Conservation (phyloP, 2,329 filamentous ascomycete genomes). For the Phaeosphaeriaceae sp. region DNA sequence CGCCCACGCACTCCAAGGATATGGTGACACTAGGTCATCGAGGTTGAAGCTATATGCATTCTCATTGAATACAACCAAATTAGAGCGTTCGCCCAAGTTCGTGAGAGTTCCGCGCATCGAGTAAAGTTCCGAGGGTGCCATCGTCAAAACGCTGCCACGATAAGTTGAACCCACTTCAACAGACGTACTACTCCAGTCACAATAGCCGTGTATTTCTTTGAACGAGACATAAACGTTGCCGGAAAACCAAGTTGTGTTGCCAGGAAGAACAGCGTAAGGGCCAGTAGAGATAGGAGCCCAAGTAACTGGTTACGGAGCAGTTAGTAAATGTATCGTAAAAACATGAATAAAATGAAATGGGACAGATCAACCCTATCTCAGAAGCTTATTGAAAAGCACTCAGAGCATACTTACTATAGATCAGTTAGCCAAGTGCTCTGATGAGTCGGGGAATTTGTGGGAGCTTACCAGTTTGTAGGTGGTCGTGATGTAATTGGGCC, state of each 20-base stretch:
- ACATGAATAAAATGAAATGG: too few relatives aligned
- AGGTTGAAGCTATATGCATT: conserved; percentile 23
- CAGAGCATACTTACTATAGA: too few relatives aligned
- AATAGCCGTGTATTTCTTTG: conserved; percentile 15
- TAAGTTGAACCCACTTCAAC: conserved; percentile 18
- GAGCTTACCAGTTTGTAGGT: conserved; percentile 15
- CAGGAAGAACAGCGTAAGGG: conserved; percentile 20
- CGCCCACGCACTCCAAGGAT: conserved; percentile 21
- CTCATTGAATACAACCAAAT: conserved; percentile 12
- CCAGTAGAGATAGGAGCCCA: conserved; percentile 24
- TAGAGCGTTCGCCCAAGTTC: conserved; percentile 1
- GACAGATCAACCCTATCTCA: too few relatives aligned
- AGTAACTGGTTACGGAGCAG: conserved; percentile 1
- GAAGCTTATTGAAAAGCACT: too few relatives aligned
- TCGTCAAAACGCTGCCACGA: conserved; percentile 18
- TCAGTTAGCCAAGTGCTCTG: too few relatives aligned
- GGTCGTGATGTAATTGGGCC: conserved; percentile 11
- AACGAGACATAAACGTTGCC: conserved; percentile 28
- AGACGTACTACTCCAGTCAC: conserved; percentile 16
- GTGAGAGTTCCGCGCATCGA: conserved; percentile 13
- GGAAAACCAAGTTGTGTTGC: conserved; percentile 22
- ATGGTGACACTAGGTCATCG: conserved; percentile 15
- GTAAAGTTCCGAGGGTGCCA: conserved; percentile 24
- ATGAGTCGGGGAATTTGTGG: too few relatives aligned
- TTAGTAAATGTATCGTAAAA: too few relatives aligned